Evolutionary conservation across 1,284 basidiomycete genomes (phyloP).

Genomic region (Ceratobasidium sp.): DNA sequence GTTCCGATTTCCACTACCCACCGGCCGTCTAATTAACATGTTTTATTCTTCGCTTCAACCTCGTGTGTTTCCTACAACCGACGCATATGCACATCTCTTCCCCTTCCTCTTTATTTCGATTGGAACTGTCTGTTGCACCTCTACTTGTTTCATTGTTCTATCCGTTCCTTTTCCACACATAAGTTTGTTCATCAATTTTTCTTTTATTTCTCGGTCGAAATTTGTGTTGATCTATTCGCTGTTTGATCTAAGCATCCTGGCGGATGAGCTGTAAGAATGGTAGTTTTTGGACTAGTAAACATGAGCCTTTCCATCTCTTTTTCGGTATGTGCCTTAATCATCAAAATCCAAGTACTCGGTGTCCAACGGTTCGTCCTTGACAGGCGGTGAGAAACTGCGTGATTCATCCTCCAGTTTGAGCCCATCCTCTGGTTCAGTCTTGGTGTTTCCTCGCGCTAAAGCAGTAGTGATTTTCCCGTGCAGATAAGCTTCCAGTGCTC

Average conservation of each 20-base stretch:
- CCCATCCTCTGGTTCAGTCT: not conserved
- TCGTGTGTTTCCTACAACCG: conserved; percentile 6
- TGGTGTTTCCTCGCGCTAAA: too few relatives aligned
- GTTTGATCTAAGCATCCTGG: conserved; percentile 26
- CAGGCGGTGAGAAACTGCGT: not conserved
- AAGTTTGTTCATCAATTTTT: not conserved
- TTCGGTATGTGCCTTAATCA: not conserved
- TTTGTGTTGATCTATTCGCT: conserved; percentile 27
- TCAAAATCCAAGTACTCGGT: conserved; percentile 10
- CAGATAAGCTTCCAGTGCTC: conserved; percentile 7
- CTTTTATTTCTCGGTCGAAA: not conserved
- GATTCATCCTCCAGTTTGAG: not conserved
- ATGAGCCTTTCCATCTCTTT: conserved; percentile 6
- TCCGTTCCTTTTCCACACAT: conserved; percentile 30
- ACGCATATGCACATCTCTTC: conserved; percentile 8
- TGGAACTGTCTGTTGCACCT: conserved; percentile 28
- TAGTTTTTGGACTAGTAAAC: conserved; percentile 34
- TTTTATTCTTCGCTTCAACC: conserved; percentile 9
- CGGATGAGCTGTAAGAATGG: conserved; percentile 36
- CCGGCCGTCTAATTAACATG: conserved; percentile 8
- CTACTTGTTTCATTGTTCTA: conserved; percentile 19
- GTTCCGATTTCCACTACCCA: conserved; percentile 15
- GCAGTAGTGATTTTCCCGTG: conserved; percentile 3
- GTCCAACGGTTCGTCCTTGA: not conserved
- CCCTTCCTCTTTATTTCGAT: not conserved